Conservation (phyloP, 805 yeast genomes). For the Yamadazyma olivae region DNA sequence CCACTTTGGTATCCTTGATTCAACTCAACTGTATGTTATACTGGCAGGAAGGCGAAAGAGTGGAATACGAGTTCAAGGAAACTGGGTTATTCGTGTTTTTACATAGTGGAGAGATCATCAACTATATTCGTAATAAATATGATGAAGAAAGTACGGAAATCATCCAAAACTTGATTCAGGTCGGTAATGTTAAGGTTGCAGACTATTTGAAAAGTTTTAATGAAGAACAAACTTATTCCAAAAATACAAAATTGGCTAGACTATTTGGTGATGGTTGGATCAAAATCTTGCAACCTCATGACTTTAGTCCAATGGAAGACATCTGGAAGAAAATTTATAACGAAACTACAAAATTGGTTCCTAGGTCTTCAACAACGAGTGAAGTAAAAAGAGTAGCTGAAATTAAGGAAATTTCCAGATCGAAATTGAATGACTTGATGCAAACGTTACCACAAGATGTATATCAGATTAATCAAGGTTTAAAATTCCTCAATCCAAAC, state of each 20-base stretch:
- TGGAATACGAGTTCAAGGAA: slow-evolving; percentile 60
- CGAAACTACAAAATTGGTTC: slow-evolving; percentile 32
- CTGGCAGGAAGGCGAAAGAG: slow-evolving; percentile 39
- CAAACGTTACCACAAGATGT: slow-evolving; percentile 24
- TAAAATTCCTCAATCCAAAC: slow-evolving; percentile 45
- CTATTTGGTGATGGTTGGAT: slow-evolving; percentile 39
- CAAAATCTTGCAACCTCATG: slow-evolving; percentile 24
- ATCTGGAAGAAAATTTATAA: slow-evolving; percentile 35
- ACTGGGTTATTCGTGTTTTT: slow-evolving; percentile 61
- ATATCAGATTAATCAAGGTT: slow-evolving; percentile 24
- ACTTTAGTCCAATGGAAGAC: slow-evolving; percentile 35
- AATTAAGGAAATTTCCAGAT: slow-evolving; percentile 56
- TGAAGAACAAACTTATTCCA: slow-evolving; percentile 15
- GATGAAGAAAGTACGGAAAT: slow-evolving; percentile 53
- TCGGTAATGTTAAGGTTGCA: slow-evolving; percentile 61
- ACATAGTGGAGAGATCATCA: slow-evolving; percentile 75
- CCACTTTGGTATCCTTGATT: slow-evolving; percentile 69
- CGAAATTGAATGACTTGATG: slow-evolving; percentile 31
- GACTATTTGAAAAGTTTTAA: slow-evolving; percentile 37
- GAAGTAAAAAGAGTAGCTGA: slow-evolving; percentile 47
- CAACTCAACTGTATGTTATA: slow-evolving; percentile 75
- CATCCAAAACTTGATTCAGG: slow-evolving; percentile 63
- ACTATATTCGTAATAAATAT: slow-evolving; percentile 45
- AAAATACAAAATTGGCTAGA: slow-evolving; percentile 14
- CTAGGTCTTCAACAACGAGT: slow-evolving; percentile 34